A percentile compares a stretch with the other conserved stretches of the same genome.
These are phyloP conservation scores for Tetrahymena elliotti DNA, from an alignment of 73 alveolate genomes.

Conservation along the genomic window DNA sequence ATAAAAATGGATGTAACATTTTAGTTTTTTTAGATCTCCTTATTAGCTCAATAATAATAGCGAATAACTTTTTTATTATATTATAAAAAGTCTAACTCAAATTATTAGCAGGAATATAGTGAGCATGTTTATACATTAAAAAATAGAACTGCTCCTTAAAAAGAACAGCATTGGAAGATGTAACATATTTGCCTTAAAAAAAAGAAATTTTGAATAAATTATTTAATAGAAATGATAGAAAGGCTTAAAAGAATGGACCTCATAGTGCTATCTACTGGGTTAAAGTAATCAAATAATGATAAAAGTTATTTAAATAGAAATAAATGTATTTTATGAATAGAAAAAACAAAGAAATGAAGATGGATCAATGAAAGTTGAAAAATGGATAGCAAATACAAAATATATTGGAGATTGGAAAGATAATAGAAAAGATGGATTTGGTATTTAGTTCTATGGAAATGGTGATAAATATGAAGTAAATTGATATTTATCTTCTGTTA, in stretches of 20 bases:
- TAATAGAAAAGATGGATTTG: conserved; percentile 86
- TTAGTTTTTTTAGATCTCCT: neutral
- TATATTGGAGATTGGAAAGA: conserved; percentile 84
- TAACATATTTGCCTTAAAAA: neutral
- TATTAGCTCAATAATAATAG: neutral
- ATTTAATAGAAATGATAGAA: conserved; percentile 45
- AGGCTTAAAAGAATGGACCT: conserved; percentile 92
- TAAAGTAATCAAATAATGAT: conserved; percentile 23
- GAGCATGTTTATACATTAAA: neutral
- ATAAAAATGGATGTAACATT: neutral
- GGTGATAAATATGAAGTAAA: conserved; percentile 85
- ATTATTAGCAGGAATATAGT: neutral
- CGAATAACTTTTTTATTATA: neutral
- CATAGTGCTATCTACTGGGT: conserved; percentile 93
- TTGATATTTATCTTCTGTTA: neutral
- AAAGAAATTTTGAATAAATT: neutral
- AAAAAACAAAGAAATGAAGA: conserved; percentile 65
- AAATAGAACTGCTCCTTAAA: neutral
- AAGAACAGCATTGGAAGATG: neutral
- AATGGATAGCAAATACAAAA: conserved; percentile 68
- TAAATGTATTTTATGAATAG: conserved; percentile 33
- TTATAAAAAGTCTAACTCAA: neutral
- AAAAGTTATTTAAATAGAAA: neutral
- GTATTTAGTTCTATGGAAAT: conserved; percentile 64
- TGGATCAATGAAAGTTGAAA: conserved; percentile 85